These are phyloP conservation scores for Setaria italica DNA, from an alignment of 202 grass and related monocot genomes.

Conservation along the genomic window DNA sequence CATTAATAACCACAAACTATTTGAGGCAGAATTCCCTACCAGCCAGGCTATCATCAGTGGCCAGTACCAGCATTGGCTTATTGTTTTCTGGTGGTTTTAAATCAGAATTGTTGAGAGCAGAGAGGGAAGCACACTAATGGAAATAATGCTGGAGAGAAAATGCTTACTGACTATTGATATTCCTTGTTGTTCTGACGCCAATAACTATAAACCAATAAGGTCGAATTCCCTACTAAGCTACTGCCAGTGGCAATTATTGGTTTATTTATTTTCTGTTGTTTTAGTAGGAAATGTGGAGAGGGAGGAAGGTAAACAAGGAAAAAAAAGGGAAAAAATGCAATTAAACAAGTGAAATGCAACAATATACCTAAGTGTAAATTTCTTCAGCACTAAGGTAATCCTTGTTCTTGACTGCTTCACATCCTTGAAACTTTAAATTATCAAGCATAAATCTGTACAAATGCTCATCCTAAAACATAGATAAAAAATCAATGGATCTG, in stretches of 20 bases:
- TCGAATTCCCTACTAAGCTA: not conserved
- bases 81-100: not conserved
- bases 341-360: not conserved
- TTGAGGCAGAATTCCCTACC: not conserved
- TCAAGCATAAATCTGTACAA: not conserved
- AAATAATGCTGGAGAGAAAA: not conserved
- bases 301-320: not conserved
- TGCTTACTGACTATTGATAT: not conserved
- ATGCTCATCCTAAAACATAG: not conserved
- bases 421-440: conserved; percentile 27
- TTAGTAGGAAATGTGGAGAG: not conserved
- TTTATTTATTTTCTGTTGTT: not conserved
- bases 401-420: not conserved
- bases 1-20: not conserved
- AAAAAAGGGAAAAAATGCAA: not conserved
- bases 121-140: not conserved
- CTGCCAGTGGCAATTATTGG: not conserved
- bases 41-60: not conserved
- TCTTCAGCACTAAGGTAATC: not conserved
- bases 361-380: conserved; percentile 11
- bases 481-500: not conserved
- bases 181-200: not conserved
- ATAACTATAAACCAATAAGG: not conserved
- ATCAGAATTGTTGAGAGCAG: not conserved
- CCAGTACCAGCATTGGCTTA: not conserved